These are phyloP conservation scores for Colletotrichum echinochloae DNA, from an alignment of 2,329 filamentous ascomycete species.

Conservation along the genomic window DNA sequence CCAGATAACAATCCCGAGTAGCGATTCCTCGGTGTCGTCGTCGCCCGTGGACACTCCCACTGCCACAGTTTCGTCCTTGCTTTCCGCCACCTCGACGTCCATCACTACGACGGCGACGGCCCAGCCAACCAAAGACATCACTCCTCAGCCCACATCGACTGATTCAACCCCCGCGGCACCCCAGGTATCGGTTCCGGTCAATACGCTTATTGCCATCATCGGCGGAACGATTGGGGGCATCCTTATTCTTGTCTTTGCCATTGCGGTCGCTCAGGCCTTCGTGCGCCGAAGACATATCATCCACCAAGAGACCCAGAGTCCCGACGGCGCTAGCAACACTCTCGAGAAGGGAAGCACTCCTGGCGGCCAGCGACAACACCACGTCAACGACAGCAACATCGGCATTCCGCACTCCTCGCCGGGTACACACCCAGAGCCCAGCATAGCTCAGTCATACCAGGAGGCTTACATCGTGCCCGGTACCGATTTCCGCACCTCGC, in stretches of 20 bases:
- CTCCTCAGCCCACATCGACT: not conserved
- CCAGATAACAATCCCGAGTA: not conserved
- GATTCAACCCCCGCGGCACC: not conserved
- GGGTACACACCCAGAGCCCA: not conserved
- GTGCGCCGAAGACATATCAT: slow-evolving; percentile 5
- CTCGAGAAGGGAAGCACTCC: not conserved
- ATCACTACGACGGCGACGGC: not conserved
- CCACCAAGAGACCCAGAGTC: not conserved
- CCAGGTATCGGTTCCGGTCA: not conserved
- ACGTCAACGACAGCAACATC: not conserved
- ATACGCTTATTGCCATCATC: slow-evolving; percentile 2
- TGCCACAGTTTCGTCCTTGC: not conserved
- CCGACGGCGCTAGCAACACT: not conserved
- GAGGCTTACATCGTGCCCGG: not conserved
- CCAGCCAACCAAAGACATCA: not conserved
- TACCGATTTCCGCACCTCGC: not conserved
- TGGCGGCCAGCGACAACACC: not conserved
- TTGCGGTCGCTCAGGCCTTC: slow-evolving; percentile 4
- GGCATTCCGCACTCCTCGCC: not conserved
- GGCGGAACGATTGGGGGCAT: not conserved
- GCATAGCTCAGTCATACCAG: not conserved
- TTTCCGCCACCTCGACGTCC: not conserved
- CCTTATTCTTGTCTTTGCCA: not conserved
- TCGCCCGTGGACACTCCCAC: not conserved
- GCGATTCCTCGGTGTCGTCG: not conserved